Percentiles rank a stretch among this genome's conserved stretches.
Evolutionary conservation across 306 rosid genomes (phyloP).

Genomic region (Cucurbita argyrosperma): DNA sequence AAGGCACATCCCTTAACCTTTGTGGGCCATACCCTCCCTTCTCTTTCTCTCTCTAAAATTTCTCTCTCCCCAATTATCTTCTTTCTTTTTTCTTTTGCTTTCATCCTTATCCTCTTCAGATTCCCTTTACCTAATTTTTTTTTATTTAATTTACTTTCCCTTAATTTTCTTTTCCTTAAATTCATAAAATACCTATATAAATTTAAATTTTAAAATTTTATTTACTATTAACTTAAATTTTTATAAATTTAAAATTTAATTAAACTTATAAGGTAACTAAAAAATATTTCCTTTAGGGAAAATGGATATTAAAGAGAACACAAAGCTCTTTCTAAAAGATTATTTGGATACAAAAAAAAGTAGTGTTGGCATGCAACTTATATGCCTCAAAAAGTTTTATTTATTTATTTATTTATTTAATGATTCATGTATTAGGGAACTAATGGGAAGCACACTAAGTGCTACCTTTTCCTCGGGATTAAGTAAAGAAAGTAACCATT

Average conservation of each 20-base stretch:
- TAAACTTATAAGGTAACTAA: too few relatives aligned
- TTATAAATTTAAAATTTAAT: too few relatives aligned
- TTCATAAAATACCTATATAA: too few relatives aligned
- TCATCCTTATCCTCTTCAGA: not conserved
- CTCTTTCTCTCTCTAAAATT: not conserved
- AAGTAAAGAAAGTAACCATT: not conserved
- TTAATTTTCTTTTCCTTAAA: too few relatives aligned
- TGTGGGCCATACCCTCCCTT: not conserved
- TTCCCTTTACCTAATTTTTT: not conserved
- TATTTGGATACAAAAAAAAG: not conserved
- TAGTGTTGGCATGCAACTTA: not conserved
- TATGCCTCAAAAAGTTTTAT: not conserved
- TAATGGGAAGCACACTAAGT: not conserved
- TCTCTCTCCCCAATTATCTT: not conserved
- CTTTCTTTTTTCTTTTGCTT: not conserved
- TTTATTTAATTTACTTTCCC: too few relatives aligned
- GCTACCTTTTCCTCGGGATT: constrained; percentile 2
- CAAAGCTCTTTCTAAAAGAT: not conserved
- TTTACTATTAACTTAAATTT: too few relatives aligned
- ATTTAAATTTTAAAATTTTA: too few relatives aligned
- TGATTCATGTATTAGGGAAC: not conserved
- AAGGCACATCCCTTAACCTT: not conserved
- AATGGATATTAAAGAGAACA: not conserved
- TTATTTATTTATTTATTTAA: not conserved
- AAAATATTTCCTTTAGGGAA: not conserved